Conservation (phyloP, 2,329 filamentous ascomycete genomes). For the Cytospora piceae region DNA sequence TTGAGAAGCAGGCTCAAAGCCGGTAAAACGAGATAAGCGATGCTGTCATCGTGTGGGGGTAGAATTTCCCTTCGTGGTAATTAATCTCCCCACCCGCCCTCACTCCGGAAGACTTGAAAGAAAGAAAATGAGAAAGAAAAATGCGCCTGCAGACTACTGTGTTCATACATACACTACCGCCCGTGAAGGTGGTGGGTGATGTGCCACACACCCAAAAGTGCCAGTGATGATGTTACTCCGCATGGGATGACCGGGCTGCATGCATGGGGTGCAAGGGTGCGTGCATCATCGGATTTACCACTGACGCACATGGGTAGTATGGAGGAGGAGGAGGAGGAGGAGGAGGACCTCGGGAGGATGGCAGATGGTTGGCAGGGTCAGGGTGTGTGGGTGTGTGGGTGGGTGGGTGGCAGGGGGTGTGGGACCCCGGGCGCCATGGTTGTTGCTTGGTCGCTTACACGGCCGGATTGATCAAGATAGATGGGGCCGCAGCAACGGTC, state of each 20-base stretch:
- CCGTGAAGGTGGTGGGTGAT: not conserved
- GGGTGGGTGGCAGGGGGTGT: too few species aligned
- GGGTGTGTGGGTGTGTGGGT: too few species aligned
- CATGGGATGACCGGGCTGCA: conserved; percentile 2
- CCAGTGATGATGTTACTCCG: not conserved
- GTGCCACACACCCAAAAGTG: not conserved
- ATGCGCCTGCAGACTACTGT: not conserved
- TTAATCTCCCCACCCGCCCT: not conserved
- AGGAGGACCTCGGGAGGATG: not conserved
- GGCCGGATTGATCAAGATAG: not conserved
- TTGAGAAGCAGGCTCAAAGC: not conserved
- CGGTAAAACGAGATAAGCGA: not conserved
- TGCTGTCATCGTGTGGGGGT: not conserved
- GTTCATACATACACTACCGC: not conserved
- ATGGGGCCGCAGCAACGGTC: not conserved
- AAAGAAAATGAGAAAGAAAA: too few species aligned
- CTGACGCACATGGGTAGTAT: not conserved
- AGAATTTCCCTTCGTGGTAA: not conserved
- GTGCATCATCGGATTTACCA: not conserved
- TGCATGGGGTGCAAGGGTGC: not conserved
- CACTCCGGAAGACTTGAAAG: not conserved
- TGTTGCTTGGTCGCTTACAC: not conserved
- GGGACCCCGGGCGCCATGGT: not conserved
- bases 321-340: not conserved
- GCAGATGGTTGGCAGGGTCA: too few species aligned